These are phyloP conservation scores for sorghum (Sorghum bicolor) DNA, from an alignment of 176 grass and related monocot species.

Conservation along the genomic window DNA sequence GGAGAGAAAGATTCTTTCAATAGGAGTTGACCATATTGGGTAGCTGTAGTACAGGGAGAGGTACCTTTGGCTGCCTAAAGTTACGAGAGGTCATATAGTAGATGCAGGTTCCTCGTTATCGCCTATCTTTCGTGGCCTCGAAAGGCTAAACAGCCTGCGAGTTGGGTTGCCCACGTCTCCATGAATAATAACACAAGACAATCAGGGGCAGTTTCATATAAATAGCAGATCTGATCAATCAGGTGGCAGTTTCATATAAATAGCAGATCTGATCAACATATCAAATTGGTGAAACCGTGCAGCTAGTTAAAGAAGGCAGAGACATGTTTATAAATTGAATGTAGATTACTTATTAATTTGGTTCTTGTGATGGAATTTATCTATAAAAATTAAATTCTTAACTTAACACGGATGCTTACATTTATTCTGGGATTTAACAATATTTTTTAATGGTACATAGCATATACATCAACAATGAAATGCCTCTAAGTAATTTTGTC, in stretches of 20 bases:
- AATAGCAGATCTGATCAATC: not conserved
- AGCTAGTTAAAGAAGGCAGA: not conserved
- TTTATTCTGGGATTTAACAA: no score
- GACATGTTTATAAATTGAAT: no score
- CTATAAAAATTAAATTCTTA: no score
- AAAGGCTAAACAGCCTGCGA: conserved; percentile 36
- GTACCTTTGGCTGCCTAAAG: conserved; percentile 2
- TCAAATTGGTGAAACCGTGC: not conserved
- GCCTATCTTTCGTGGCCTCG: conserved; percentile 32
- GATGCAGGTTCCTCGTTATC: not conserved
- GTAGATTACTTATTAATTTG: no score
- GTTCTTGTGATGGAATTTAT: no score
- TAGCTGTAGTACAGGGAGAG: not conserved
- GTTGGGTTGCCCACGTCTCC: conserved; percentile 10
- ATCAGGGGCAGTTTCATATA: not conserved
- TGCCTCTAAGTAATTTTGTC: no score
- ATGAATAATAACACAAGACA: not conserved
- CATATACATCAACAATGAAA: no score
- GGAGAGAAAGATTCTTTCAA: conserved; percentile 11
- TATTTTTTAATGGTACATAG: no score
- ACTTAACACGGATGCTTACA: no score
- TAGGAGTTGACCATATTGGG: conserved; percentile 32
- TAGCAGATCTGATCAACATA: not conserved
- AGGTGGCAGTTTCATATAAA: not conserved
- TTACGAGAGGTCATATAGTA: not conserved